phyloP scores from a whole-genome alignment of 352 stramenopile species.

The Phytophthora kernoviae region DNA sequence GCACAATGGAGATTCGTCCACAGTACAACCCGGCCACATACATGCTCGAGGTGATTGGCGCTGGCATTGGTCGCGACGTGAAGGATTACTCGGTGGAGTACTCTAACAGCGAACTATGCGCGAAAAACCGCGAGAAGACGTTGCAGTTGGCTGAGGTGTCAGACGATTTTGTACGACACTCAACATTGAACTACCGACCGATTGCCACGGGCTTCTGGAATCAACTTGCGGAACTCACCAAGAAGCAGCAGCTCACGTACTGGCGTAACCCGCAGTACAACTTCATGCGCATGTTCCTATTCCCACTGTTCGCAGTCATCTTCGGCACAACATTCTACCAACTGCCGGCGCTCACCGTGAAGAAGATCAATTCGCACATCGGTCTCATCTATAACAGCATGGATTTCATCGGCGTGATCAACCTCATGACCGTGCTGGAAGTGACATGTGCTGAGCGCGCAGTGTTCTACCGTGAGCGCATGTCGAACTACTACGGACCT shows the following conservation, averaged over 20 bases:
- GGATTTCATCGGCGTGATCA: constrained; percentile 52
- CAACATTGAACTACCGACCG: constrained; percentile 47
- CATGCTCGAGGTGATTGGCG: constrained; percentile 90
- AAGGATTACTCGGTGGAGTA: constrained; percentile 62
- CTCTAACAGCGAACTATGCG: constrained; percentile 41
- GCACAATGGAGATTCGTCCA: constrained; percentile 57
- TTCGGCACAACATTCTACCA: constrained; percentile 59
- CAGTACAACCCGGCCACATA: constrained; percentile 91
- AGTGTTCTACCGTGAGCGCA: constrained; percentile 47
- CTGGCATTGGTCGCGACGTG: constrained; percentile 69
- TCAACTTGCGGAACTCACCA: constrained; percentile 28
- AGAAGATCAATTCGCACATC: constrained; percentile 48
- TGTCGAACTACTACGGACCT: constrained; percentile 65
- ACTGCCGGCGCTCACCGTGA: constrained; percentile 15
- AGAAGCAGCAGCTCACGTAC: constrained; percentile 41
- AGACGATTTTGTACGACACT: constrained; percentile 42
- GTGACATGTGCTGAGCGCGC: constrained; percentile 33
- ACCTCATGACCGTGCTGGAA: constrained; percentile 48
- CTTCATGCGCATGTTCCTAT: constrained; percentile 43
- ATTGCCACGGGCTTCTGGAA: constrained; percentile 53
- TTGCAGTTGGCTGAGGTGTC: constrained; percentile 23
- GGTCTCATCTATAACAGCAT: constrained; percentile 58
- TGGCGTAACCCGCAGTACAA: constrained; percentile 52
- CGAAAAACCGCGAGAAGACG: constrained; percentile 39
- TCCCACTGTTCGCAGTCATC: constrained; percentile 45